Evolutionary conservation across 2,329 filamentous ascomycete species (phyloP).

Genomic region (Diaporthe sp.): DNA sequence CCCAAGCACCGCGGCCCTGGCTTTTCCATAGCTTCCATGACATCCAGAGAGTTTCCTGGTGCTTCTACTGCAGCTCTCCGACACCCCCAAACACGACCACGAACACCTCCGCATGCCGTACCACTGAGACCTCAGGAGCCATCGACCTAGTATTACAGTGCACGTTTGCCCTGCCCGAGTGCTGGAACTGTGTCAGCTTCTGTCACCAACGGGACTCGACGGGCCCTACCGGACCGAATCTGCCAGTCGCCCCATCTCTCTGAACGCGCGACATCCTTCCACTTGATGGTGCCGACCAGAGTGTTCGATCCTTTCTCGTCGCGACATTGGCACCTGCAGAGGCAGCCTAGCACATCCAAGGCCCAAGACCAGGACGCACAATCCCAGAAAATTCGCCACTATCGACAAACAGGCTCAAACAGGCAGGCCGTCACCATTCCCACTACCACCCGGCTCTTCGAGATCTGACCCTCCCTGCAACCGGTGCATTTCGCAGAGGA

Average conservation of each 20-base stretch:
- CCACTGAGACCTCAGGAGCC: slow-evolving; percentile 57
- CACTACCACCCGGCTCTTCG: background rate
- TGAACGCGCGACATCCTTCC: slow-evolving; percentile 24
- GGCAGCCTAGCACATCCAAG: slow-evolving; percentile 1
- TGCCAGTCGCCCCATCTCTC: slow-evolving; percentile 10
- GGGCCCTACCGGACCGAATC: slow-evolving; percentile 18
- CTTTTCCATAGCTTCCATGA: slow-evolving; percentile 29
- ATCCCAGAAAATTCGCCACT: slow-evolving; percentile 19
- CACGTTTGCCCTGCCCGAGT: slow-evolving; percentile 61
- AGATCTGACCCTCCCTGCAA: background rate
- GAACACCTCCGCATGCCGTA: slow-evolving; percentile 61
- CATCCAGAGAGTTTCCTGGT: slow-evolving; percentile 34
- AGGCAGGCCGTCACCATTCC: slow-evolving; percentile 2
- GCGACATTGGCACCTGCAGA: slow-evolving; percentile 25
- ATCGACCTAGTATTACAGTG: slow-evolving; percentile 61
- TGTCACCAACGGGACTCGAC: slow-evolving; percentile 42
- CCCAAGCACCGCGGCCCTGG: slow-evolving; percentile 10
- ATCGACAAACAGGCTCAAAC: slow-evolving; percentile 19
- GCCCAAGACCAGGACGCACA: background rate
- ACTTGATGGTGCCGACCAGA: slow-evolving; percentile 12
- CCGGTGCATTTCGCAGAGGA: background rate
- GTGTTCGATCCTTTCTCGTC: background rate
- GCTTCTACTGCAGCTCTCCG: slow-evolving; percentile 57
- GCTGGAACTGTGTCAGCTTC: slow-evolving; percentile 40
- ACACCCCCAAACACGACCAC: slow-evolving; percentile 53